phyloP scores from a whole-genome alignment of 208 protist species.

The Porcisia hertigi region DNA sequence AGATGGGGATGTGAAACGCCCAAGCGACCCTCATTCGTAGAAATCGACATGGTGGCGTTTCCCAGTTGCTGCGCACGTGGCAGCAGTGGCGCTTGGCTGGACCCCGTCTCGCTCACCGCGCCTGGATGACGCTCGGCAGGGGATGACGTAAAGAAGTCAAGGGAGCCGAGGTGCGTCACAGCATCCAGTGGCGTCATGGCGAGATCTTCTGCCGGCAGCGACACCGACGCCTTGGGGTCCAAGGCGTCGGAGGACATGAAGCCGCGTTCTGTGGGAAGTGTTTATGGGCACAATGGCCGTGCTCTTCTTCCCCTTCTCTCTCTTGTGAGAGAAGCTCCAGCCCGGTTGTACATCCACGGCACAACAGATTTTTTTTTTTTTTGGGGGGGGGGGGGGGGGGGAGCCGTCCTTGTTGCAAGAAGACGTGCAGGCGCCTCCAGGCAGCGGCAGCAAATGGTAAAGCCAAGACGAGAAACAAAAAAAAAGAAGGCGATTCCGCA shows the following conservation, averaged over 20 bases:
- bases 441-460: not conserved
- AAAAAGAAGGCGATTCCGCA: not conserved
- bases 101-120: not conserved
- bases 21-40: conserved; percentile 1
- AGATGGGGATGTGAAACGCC: conserved; percentile 18
- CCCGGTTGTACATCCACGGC: not conserved
- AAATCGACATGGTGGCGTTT: not conserved
- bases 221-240: not conserved
- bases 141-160: not conserved
- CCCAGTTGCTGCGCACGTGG: conserved; percentile 9
- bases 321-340: not conserved
- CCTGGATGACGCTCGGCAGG: not conserved
- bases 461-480: not conserved
- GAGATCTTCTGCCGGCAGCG: not conserved
- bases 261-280: not conserved
- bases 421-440: not conserved
- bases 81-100: not conserved
- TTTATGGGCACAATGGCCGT: not conserved
- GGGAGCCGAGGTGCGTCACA: not conserved
- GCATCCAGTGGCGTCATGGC: not conserved
- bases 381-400: too few relatives aligned
- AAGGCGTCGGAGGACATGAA: conserved; percentile 3
- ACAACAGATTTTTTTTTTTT: too few relatives aligned
- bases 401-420: not conserved
- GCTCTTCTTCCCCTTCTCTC: not conserved